Evolutionary conservation across 2,329 filamentous ascomycete species (phyloP).

Genomic region (Didymella lethalis): DNA sequence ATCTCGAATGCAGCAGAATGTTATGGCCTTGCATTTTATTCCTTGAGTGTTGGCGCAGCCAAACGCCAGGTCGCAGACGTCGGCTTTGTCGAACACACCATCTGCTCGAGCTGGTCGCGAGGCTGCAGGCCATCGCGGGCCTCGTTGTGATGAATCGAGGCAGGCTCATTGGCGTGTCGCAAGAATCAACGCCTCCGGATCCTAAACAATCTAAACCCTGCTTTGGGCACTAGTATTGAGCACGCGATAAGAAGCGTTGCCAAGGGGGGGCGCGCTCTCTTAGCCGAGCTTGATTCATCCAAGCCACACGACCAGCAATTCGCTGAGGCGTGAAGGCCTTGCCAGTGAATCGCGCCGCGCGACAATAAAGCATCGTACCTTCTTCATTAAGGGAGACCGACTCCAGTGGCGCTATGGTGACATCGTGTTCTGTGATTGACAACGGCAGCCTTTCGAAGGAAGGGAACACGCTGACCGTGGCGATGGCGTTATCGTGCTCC

Average conservation of each 20-base stretch:
- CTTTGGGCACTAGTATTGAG: slow-evolving; percentile 6
- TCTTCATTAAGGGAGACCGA: slow-evolving; percentile 3
- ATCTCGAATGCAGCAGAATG: neutral
- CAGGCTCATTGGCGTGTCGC: neutral
- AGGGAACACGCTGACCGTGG: neutral
- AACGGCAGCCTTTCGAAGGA: neutral
- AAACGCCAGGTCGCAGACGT: neutral
- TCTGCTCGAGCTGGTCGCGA: neutral
- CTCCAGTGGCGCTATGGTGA: neutral
- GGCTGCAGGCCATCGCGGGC: neutral
- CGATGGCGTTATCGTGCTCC: neutral
- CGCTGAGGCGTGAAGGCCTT: neutral
- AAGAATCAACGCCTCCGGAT: neutral
- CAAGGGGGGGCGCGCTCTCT: slow-evolving; percentile 6
- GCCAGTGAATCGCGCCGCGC: slow-evolving; percentile 1
- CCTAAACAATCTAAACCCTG: neutral
- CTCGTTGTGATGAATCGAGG: neutral
- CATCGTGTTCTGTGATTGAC: neutral
- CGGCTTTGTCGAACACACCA: neutral
- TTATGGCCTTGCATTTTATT: too few relatives aligned
- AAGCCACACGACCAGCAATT: neutral
- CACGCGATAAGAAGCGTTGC: slow-evolving; percentile 13
- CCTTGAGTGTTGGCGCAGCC: neutral
- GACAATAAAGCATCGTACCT: neutral
- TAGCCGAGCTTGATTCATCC: slow-evolving; percentile 9